phyloP scores from a whole-genome alignment of 2,329 filamentous ascomycete species.

The Thielaviopsis punctulata region DNA sequence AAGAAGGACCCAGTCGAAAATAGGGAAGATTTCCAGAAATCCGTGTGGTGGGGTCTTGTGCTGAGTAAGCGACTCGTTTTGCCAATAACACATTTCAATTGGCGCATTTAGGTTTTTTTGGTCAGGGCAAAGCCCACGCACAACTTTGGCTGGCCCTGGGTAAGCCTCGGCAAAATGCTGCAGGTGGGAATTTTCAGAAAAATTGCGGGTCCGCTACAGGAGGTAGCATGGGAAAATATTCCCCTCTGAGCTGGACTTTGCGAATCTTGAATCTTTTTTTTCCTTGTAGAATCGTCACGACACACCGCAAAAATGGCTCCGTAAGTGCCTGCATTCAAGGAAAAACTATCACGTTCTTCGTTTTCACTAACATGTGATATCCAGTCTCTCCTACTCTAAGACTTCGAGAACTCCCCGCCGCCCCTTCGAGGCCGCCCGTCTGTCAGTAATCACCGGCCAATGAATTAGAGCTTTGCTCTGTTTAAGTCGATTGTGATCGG shows the following conservation, averaged over 20 bases:
- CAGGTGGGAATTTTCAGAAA: not conserved
- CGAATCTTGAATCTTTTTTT: constrained; percentile 11
- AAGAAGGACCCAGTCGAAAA: constrained; percentile 9
- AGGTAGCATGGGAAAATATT: constrained; percentile 1
- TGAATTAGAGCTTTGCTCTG: constrained; percentile 95
- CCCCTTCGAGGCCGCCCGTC: constrained; percentile 98
- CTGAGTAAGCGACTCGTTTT: constrained; percentile 7
- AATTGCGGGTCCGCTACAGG: not conserved
- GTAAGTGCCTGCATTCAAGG: constrained; percentile 16
- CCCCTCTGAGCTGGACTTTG: constrained; percentile 7
- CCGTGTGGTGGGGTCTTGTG: constrained; percentile 9
- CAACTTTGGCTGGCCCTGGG: constrained; percentile 6
- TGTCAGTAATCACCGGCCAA: constrained; percentile 95
- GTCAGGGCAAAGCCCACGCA: constrained; percentile 12
- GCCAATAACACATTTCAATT: not conserved
- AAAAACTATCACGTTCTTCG: not conserved
- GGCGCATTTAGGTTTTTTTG: constrained; percentile 7
- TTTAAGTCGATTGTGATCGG: constrained; percentile 71
- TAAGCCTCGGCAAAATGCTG: constrained; percentile 9
- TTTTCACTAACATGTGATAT: not conserved
- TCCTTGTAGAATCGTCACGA: constrained; percentile 14
- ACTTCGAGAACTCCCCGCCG: constrained; percentile 97
- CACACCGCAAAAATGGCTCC: constrained; percentile 26
- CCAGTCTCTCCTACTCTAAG: constrained; percentile 62
- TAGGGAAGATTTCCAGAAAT: constrained; percentile 11